Evolutionary conservation across 176 grass and related monocot species (phyloP), one percentile per base, ranked within the genome.

Genomic region (Aegilops umbellulata): DNA sequence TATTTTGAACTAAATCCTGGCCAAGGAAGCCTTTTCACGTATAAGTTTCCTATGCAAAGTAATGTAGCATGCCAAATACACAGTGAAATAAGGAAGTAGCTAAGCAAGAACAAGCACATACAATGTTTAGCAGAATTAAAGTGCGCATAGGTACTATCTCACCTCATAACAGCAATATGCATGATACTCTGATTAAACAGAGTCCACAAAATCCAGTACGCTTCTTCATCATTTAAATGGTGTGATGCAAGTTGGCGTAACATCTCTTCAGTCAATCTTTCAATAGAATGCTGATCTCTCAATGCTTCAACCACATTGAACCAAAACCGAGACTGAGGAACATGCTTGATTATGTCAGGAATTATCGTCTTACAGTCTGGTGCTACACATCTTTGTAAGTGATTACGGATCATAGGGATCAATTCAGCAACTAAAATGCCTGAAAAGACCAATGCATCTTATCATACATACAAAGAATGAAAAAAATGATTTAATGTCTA

Each of bases 231-330:
- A 82, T 69, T 92, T 89, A 86, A 71, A 88, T 85, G 83, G 17
- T 78, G 89, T 69, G 90, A 86, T 86, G 92, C 86, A 79, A 98
- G 92, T 41, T 94, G 96, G 61, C 79, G 70, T 65, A 95, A 78
- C 80, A 95, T 72, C 39, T 89, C 91, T 91, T 98, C 96, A 65
- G 86, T 78, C 65, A 98, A 88, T 87, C 92, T 98, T 92, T 98
- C 93, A 84, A 98, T 73, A 38, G 96, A 89, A 89, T 98, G 90
- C 26, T 95, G 93, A 86, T 98, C 96, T 83, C 79, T 94, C 29
- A 92, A 90, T 79, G 92, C 69, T 87, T 95, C 93, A 77, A 98
- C 74, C 76, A 98, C 66, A 85, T 64, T 92, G 72, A 95, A 84
- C 96, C 96, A 98, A 86, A 98, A 95, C 34, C 58, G 86, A 47